Percentiles rank a stretch among this genome's conserved stretches.
These are phyloP conservation scores for Omphalotus guepiniiformis DNA, from an alignment of 768 basidiomycete species.

Conservation along the genomic window DNA sequence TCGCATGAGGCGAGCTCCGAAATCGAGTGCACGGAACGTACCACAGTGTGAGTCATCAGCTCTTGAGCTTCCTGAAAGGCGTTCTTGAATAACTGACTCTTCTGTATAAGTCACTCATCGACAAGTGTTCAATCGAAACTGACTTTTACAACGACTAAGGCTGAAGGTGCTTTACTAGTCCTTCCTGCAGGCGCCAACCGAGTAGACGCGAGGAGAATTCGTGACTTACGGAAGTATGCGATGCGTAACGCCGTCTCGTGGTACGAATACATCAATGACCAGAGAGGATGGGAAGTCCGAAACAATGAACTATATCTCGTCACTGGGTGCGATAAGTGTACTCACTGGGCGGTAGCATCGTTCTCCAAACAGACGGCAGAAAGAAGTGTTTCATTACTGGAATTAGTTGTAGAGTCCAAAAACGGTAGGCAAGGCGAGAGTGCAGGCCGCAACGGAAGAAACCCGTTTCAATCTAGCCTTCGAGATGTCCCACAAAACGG, in stretches of 20 bases:
- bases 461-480: too few species aligned
- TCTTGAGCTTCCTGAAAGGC: not conserved
- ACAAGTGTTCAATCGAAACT: not conserved
- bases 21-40: not conserved
- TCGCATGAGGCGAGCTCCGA: not conserved
- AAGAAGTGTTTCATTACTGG: not conserved
- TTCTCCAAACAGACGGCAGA: not conserved
- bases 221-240: not conserved
- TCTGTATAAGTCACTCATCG: not conserved
- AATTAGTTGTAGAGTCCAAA: too few species aligned
- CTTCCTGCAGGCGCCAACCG: not conserved
- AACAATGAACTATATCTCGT: not conserved
- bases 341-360: not conserved
- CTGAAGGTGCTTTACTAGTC: constrained; percentile 2
- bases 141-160: not conserved
- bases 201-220: not conserved
- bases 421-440: too few species aligned
- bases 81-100: not conserved
- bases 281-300: not conserved
- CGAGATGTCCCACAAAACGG: too few species aligned
- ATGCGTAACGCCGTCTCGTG: not conserved
- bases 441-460: too few species aligned
- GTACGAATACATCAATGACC: not conserved
- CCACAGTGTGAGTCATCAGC: not conserved
- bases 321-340: constrained; percentile 1